Conservation (phyloP, 2,329 filamentous ascomycete genomes). For the Pestalotiopsis sp. region DNA sequence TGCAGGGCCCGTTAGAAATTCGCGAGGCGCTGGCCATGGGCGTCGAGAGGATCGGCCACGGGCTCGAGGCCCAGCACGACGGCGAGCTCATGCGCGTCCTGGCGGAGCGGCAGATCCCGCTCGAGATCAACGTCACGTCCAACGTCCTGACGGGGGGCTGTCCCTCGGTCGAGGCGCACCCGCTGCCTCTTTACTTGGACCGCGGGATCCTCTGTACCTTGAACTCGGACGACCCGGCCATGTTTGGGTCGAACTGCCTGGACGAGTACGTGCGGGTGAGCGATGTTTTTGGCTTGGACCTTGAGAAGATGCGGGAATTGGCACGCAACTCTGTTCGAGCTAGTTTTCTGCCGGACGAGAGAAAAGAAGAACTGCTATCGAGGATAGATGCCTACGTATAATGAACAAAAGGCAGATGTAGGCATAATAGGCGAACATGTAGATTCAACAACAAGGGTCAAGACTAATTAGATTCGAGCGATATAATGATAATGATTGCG, state of each 20-base stretch:
- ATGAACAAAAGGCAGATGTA: neutral
- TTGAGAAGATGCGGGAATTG: conserved; percentile 11
- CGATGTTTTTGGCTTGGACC: conserved; percentile 12
- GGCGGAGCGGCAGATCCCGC: conserved; percentile 9
- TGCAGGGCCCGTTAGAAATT: conserved; percentile 15
- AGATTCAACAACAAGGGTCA: neutral
- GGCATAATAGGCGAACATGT: neutral
- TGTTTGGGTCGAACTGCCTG: conserved; percentile 17
- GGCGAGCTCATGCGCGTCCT: conserved; percentile 13
- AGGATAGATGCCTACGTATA: conserved; percentile 2
- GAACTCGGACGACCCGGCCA: conserved; percentile 18
- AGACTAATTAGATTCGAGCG: neutral
- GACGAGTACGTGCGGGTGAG: conserved; percentile 17
- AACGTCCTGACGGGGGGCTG: conserved; percentile 17
- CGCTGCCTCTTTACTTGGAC: conserved; percentile 9
- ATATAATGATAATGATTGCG: neutral
- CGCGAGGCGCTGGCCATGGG: conserved; percentile 15
- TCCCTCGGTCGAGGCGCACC: conserved; percentile 14
- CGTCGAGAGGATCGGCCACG: conserved; percentile 17
- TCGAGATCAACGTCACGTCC: conserved; percentile 19
- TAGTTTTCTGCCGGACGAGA: conserved; percentile 4
- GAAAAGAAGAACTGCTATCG: neutral
- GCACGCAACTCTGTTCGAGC: conserved; percentile 11
- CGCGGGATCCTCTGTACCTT: conserved; percentile 11
- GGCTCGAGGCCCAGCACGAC: conserved; percentile 15